Evolutionary conservation across 345 rosid genomes (phyloP).

Genomic region (Turnera subulata): DNA sequence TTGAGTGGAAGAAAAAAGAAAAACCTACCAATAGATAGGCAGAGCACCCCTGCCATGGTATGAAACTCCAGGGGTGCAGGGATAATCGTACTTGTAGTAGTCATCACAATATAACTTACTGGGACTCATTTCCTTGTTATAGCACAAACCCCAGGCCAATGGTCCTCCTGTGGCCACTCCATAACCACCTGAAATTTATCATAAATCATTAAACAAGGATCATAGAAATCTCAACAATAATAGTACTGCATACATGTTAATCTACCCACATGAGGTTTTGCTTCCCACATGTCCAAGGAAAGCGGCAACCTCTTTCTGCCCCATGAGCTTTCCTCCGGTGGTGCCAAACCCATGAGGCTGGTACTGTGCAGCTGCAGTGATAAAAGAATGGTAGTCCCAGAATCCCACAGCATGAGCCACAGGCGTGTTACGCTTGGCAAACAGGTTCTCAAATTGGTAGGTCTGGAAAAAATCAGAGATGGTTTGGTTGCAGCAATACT

Average conservation of each 20-base stretch:
- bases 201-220: not conserved
- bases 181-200: conserved; percentile 57
- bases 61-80: conserved; percentile 72
- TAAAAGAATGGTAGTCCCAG: conserved; percentile 27
- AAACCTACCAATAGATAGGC: conserved; percentile 65
- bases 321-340: conserved; percentile 15
- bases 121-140: conserved; percentile 90
- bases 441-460: conserved; percentile 27
- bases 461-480: conserved; percentile 29
- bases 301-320: conserved; percentile 30
- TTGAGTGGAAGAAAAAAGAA: not conserved
- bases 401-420: conserved; percentile 28
- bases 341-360: conserved; percentile 32
- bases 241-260: not conserved
- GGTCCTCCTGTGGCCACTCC: conserved; percentile 96
- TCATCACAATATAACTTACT: conserved; percentile 67
- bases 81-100: conserved; percentile 56
- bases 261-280: conserved; percentile 25
- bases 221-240: not conserved
- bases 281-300: conserved; percentile 27
- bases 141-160: conserved; percentile 85
- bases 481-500: conserved; percentile 16
- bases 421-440: conserved; percentile 21
- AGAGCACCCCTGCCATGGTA: conserved; percentile 90
- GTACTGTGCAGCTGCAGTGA: conserved; percentile 17